Evolutionary conservation across 306 rosid species (phyloP).

Genomic region (Trifolium dubium): DNA sequence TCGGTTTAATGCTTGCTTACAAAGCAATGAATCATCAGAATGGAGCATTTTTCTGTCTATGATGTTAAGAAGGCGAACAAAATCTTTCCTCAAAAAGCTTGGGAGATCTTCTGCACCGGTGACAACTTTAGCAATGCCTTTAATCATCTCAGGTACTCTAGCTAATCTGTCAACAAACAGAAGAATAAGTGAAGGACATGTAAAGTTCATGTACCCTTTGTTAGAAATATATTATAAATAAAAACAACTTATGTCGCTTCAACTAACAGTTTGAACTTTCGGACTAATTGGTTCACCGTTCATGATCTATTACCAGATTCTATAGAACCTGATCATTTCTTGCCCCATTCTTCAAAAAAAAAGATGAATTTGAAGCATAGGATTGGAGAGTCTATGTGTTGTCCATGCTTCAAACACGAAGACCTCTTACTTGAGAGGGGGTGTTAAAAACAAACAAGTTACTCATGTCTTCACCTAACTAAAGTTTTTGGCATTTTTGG

Average conservation of each 20-base stretch:
- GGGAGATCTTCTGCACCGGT: conserved; percentile 90
- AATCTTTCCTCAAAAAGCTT: conserved; percentile 81
- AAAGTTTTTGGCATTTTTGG: background rate
- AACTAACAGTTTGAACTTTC: background rate
- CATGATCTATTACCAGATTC: background rate
- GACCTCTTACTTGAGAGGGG: conserved; percentile 1
- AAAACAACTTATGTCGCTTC: background rate
- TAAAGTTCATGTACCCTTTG: conserved; percentile 9
- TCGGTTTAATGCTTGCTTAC: conserved; percentile 81
- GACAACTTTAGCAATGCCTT: conserved; percentile 85
- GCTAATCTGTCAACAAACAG: conserved; percentile 67
- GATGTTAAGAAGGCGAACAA: conserved; percentile 88
- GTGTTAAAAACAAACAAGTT: background rate
- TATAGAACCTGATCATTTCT: background rate
- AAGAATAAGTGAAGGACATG: conserved; percentile 41
- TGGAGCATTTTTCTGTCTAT: conserved; percentile 96
- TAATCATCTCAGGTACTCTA: conserved; percentile 83
- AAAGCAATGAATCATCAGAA: conserved; percentile 70
- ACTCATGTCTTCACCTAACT: background rate
- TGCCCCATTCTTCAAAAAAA: background rate
- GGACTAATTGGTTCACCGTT: conserved; percentile 4
- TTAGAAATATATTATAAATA: conserved; percentile 1
- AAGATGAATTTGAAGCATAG: conserved; percentile 1
- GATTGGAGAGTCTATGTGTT: background rate
- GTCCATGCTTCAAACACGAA: background rate